Percentiles rank a stretch among this genome's conserved stretches.
Conservation (phyloP, 345 rosid species). For the Toxicodendron radicans region DNA sequence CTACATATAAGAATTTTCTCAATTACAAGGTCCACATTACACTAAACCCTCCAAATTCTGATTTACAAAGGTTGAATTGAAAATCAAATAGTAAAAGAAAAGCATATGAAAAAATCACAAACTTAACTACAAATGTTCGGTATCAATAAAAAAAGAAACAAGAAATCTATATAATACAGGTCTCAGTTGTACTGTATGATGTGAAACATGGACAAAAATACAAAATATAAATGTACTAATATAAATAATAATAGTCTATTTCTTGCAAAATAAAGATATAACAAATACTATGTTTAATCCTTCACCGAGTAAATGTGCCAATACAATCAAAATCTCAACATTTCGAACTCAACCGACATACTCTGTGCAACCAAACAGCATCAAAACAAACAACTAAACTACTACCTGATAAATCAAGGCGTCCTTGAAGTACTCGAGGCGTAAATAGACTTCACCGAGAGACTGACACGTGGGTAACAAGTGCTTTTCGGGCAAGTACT, state of each 20-base stretch:
- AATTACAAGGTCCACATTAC: not conserved
- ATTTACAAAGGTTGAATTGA: not conserved
- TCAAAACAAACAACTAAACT: not conserved
- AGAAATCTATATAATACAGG: too few relatives aligned
- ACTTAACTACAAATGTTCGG: too few relatives aligned
- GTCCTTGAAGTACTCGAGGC: constrained; percentile 60
- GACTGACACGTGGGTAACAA: constrained; percentile 86
- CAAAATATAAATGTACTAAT: too few relatives aligned
- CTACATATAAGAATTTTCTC: not conserved
- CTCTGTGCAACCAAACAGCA: not conserved
- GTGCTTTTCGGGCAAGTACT: constrained; percentile 68
- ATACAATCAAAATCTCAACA: not conserved
- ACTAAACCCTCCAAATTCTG: not conserved
- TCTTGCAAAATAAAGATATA: too few relatives aligned
- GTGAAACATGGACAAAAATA: too few relatives aligned
- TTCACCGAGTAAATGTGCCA: not conserved
- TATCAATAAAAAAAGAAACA: too few relatives aligned
- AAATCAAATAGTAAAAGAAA: not conserved
- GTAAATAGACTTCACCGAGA: constrained; percentile 79
- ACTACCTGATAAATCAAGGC: constrained; percentile 78
- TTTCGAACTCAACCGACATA: not conserved
- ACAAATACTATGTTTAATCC: not conserved
- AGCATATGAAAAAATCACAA: not conserved
- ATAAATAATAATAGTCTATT: too few relatives aligned
- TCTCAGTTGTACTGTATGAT: too few relatives aligned